Evolutionary conservation across 2,329 filamentous ascomycete species (phyloP).

Genomic region (Purpureocillium takamizusanense): DNA sequence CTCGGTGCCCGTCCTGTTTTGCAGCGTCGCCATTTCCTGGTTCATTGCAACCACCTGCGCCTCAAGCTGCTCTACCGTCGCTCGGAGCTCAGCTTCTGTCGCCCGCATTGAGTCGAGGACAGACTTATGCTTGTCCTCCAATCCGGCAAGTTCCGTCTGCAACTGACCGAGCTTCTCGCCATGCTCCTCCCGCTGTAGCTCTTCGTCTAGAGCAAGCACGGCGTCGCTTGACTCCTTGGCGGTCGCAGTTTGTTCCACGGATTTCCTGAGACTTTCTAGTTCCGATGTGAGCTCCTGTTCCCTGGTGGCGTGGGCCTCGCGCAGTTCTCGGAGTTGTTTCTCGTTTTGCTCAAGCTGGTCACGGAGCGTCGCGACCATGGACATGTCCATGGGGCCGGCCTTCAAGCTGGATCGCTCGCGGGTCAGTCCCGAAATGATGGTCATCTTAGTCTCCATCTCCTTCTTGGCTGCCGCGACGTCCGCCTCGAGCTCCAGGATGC

Average conservation of each 20-base stretch:
- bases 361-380: slow-evolving; percentile 75
- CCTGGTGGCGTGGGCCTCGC: slow-evolving; percentile 60
- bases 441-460: slow-evolving; percentile 95
- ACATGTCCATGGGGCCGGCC: slow-evolving; percentile 78
- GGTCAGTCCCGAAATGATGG: slow-evolving; percentile 88
- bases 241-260: slow-evolving; percentile 29
- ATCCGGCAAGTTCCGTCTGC: slow-evolving; percentile 61
- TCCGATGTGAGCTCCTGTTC: slow-evolving; percentile 69
- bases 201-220: slow-evolving; percentile 19
- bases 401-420: slow-evolving; percentile 88
- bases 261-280: slow-evolving; percentile 56
- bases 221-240: slow-evolving; percentile 10
- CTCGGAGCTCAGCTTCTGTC: slow-evolving; percentile 63
- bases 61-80: slow-evolving; percentile 68
- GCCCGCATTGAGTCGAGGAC: slow-evolving; percentile 61
- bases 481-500: slow-evolving; percentile 80
- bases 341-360: slow-evolving; percentile 86
- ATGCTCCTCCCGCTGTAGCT: slow-evolving; percentile 30
- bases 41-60: slow-evolving; percentile 43
- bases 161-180: slow-evolving; percentile 55
- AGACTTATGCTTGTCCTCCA: slow-evolving; percentile 67
- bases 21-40: slow-evolving; percentile 36
- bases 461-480: slow-evolving; percentile 78
- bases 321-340: slow-evolving; percentile 64
- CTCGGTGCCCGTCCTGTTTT: slow-evolving; percentile 27